phyloP scores from a whole-genome alignment of 2,329 filamentous ascomycete genomes.

The Rachicladosporium sp. region DNA sequence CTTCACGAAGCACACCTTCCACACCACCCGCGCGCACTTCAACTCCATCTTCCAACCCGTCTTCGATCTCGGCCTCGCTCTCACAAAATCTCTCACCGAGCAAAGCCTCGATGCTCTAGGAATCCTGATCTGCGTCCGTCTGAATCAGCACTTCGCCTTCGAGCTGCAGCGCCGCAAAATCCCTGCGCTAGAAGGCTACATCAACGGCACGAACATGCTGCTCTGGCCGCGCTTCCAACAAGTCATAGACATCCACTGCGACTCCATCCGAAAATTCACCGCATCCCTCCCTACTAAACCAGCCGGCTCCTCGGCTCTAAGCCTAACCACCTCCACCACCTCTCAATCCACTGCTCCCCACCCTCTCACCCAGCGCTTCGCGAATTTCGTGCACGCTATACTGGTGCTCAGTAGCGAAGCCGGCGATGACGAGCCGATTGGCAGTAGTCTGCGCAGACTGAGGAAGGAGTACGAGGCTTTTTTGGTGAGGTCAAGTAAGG shows the following conservation, averaged over 20 bases:
- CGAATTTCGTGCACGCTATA: constrained; percentile 78
- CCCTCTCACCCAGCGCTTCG: constrained; percentile 87
- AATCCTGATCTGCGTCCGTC: constrained; percentile 74
- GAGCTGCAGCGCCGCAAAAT: constrained; percentile 85
- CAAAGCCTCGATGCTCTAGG: constrained; percentile 76
- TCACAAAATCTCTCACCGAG: constrained; percentile 66
- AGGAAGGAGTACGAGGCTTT: constrained; percentile 75
- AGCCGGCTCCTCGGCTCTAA: constrained; percentile 38
- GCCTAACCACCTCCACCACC: constrained; percentile 41
- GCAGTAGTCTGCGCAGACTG: constrained; percentile 64
- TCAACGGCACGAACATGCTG: constrained; percentile 91
- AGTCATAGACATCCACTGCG: constrained; percentile 85
- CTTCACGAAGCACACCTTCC: constrained; percentile 67
- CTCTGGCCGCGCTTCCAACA: constrained; percentile 93
- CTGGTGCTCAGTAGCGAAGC: constrained; percentile 75
- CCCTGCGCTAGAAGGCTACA: constrained; percentile 76
- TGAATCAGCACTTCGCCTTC: constrained; percentile 94
- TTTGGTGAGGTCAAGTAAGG: constrained; percentile 62
- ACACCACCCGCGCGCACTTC: constrained; percentile 71
- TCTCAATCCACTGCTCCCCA: constrained; percentile 71
- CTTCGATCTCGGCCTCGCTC: constrained; percentile 64
- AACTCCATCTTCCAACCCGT: constrained; percentile 81
- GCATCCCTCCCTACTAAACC: constrained; percentile 35
- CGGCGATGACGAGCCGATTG: constrained; percentile 87
- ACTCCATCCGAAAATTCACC: constrained; percentile 58